These are phyloP conservation scores for Oehlia diaphana DNA, from an alignment of 192 early-diverging fungal species.

Conservation along the genomic window DNA sequence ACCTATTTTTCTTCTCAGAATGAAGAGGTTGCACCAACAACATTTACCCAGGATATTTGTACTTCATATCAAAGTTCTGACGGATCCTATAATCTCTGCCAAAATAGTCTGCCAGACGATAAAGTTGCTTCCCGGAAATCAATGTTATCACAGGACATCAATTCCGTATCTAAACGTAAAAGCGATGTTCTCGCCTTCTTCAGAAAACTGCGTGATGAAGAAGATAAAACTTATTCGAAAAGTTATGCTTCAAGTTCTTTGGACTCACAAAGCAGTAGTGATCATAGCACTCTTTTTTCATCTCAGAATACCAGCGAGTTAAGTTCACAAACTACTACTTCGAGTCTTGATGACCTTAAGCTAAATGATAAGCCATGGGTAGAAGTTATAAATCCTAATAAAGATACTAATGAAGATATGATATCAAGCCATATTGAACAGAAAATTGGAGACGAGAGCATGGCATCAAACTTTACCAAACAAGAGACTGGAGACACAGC, in stretches of 20 bases:
- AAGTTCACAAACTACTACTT: too few species aligned
- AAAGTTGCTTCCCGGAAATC: neutral
- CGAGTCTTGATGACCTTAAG: too few species aligned
- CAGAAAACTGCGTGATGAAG: neutral
- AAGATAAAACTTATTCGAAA: neutral
- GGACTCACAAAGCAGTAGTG: neutral
- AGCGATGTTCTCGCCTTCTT: neutral
- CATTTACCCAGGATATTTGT: neutral
- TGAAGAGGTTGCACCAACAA: neutral
- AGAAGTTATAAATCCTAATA: too few species aligned
- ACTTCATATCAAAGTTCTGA: neutral
- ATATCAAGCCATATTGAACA: too few species aligned
- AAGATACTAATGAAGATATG: neutral
- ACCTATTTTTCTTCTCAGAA: neutral
- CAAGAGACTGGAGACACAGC: neutral
- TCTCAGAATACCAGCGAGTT: neutral
- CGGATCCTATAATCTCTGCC: neutral
- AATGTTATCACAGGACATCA: neutral
- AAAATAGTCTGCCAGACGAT: neutral
- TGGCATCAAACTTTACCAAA: too few species aligned
- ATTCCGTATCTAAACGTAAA: neutral
- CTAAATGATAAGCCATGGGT: too few species aligned
- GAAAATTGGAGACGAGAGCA: too few species aligned
- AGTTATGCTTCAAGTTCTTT: neutral
- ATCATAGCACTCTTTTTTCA: neutral